Percentiles rank a stretch among this genome's conserved stretches.
Conservation (phyloP, 306 rosid species). For the Alnus glutinosa region DNA sequence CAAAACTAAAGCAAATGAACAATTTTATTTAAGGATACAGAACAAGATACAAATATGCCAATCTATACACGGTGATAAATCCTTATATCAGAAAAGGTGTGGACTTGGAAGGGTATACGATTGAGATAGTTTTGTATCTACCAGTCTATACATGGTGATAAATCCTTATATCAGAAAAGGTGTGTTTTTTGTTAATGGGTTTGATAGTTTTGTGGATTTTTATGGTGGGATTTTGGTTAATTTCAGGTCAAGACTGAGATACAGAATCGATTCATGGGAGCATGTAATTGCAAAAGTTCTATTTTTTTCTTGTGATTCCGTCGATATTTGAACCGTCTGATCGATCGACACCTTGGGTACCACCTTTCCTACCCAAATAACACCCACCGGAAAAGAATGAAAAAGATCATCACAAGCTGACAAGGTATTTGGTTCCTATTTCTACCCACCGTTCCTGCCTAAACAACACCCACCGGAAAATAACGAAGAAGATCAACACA, state of each 20-base stretch:
- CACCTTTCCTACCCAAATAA: conserved; percentile 28
- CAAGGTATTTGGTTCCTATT: background rate
- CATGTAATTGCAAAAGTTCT: conserved; percentile 13
- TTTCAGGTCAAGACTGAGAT: conserved; percentile 78
- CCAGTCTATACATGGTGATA: background rate
- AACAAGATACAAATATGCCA: background rate
- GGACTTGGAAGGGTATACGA: no score
- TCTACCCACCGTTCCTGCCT: background rate
- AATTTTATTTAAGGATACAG: background rate
- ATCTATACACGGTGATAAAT: background rate
- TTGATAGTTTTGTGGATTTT: conserved; percentile 3
- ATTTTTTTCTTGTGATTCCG: conserved; percentile 10
- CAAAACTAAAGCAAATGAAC: conserved; percentile 15
- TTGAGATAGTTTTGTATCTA: no score
- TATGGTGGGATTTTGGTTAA: conserved; percentile 6
- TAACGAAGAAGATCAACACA: no score
- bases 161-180: background rate
- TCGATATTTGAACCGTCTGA: conserved; percentile 38
- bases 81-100: background rate
- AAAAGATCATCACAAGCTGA: background rate
- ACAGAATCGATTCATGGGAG: conserved; percentile 34
- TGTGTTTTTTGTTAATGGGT: conserved; percentile 19
- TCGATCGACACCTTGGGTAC: conserved; percentile 42
- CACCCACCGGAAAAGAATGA: background rate
- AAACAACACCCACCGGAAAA: no score